Conservation (phyloP, 495 filamentous ascomycete species). For the Neurospora sp. region DNA sequence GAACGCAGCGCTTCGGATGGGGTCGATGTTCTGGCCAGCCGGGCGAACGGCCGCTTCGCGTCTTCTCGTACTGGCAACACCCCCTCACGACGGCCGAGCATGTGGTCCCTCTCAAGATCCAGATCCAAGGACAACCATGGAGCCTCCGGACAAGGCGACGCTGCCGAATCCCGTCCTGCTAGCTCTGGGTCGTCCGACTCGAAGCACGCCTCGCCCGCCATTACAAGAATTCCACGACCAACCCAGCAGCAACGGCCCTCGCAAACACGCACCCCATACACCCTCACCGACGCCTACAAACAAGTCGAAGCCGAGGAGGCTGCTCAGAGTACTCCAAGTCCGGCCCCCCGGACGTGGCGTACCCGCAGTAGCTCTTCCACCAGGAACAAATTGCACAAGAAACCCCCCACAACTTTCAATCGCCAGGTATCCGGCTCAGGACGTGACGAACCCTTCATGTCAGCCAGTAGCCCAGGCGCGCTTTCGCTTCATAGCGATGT, state of each 20-base stretch:
- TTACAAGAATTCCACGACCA: slow-evolving; percentile 32
- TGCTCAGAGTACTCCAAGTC: slow-evolving; percentile 37
- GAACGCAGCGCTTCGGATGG: slow-evolving; percentile 13
- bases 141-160: neutral
- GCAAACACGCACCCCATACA: slow-evolving; percentile 27
- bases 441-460: slow-evolving; percentile 7
- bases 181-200: slow-evolving; percentile 10
- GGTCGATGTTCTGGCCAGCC: slow-evolving; percentile 1
- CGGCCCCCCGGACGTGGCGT: slow-evolving; percentile 31
- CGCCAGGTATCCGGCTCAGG: neutral
- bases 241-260: slow-evolving; percentile 12
- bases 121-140: slow-evolving; percentile 7
- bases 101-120: slow-evolving; percentile 12
- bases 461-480: slow-evolving; percentile 2
- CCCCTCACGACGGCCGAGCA: slow-evolving; percentile 12
- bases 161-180: neutral
- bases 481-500: slow-evolving; percentile 10
- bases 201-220: slow-evolving; percentile 16
- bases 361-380: slow-evolving; percentile 18
- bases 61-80: slow-evolving; percentile 17
- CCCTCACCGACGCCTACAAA: slow-evolving; percentile 29
- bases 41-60: slow-evolving; percentile 10
- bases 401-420: neutral
- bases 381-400: neutral
- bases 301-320: slow-evolving; percentile 33